Evolutionary conservation across 1,284 basidiomycete genomes (phyloP), one percentile per base, ranked within the genome.

Genomic region (Naganishia cerealis): DNA sequence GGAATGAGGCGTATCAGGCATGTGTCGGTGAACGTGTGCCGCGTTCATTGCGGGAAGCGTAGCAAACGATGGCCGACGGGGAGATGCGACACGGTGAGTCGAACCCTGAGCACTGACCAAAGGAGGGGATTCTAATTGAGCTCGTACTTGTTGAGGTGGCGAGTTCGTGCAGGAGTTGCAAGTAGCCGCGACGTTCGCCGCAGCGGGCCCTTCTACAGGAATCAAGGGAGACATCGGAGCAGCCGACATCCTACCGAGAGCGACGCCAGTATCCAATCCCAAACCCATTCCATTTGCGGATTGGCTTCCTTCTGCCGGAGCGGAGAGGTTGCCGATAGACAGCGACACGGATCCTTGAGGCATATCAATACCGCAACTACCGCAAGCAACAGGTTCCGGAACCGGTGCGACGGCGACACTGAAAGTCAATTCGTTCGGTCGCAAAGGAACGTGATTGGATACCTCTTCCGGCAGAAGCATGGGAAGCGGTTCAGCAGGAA

Each of bases 351-450:
- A 42, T 13, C 42, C 55, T n/a, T 66, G 43, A 21, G 55, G 54
- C 63, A 66, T 57, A 38, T 66, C 63, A 16, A 66, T 66, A 12
- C 63, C 53, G n/a, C 53, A 56, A 36, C 36, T 57, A 39, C 54
- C 53, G 48, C 63, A 56, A 6, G 63, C 54, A 12, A 66, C 63
- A 21, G 63, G 63, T 39, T 56, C 54, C 18, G 63, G 63, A 16
- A 66, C 63, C 6, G 55, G 53, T 6, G 54, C 63, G 12, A 66
- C 40, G 26, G 63, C 63, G 54, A 66, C 40, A 57, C 54, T 56
- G 54, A 66, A 66, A 12, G 63, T 66, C 54, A 66, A 57, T n/a
- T 66, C 63, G 53, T 66, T 66, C n/a, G 55, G 61, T 63, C 63
- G 55, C 26, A 57, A 52, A 12, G 63, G 53, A 16, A 48, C 54